A percentile compares a stretch with the other conserved stretches of the same genome.
Conservation (phyloP, 2,329 filamentous ascomycete species). For the Epichloe aotearoae region DNA sequence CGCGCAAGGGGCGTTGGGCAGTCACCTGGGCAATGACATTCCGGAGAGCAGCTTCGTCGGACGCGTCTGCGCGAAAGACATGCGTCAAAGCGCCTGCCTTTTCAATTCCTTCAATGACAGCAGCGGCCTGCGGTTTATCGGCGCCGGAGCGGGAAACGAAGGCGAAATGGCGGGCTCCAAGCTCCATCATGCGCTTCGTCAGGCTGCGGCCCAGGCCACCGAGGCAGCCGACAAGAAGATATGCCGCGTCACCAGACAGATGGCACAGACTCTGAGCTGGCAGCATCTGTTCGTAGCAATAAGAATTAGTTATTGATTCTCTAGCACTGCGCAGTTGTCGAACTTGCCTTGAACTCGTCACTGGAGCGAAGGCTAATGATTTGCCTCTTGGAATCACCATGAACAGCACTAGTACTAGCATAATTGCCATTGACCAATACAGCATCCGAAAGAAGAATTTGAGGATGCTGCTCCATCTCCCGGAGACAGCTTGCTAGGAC, state of each 20-base stretch:
- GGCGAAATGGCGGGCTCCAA: not conserved
- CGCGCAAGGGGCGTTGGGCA: not conserved
- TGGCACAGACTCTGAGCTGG: not conserved
- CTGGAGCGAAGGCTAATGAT: too few relatives aligned
- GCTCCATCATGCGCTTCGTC: conserved; percentile 4
- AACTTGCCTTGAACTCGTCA: too few relatives aligned
- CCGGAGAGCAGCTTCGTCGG: not conserved
- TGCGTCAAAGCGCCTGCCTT: not conserved
- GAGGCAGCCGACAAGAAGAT: conserved; percentile 12
- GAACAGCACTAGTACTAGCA: too few relatives aligned
- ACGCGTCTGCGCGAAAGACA: not conserved
- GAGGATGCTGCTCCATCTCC: too few relatives aligned
- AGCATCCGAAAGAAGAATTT: too few relatives aligned
- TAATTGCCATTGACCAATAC: too few relatives aligned
- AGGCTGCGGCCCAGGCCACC: conserved; percentile 11
- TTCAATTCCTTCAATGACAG: not conserved
- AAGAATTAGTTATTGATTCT: not conserved
- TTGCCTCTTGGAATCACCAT: too few relatives aligned
- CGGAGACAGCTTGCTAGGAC: too few relatives aligned
- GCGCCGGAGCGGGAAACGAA: not conserved
- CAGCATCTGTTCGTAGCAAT: not conserved
- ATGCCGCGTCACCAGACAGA: conserved; percentile 6
- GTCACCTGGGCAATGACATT: not conserved
- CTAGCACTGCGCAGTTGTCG: not conserved
- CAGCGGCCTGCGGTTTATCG: not conserved